A percentile compares a stretch with the other conserved stretches of the same genome.
Conservation (phyloP, 805 yeast species). For the Kluyveromyces nonfermentans region DNA sequence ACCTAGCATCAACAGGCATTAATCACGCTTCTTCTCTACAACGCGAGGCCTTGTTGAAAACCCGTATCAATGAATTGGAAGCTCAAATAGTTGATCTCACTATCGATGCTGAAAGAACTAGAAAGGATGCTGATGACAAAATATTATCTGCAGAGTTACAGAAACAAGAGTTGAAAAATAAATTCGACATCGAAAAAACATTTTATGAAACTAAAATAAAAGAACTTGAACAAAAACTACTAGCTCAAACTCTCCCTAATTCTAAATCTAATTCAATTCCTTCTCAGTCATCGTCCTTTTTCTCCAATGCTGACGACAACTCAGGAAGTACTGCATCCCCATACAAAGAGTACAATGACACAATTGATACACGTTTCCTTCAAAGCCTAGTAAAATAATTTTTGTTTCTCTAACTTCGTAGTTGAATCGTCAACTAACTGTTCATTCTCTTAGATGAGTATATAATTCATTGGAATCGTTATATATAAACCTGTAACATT, state of each 20-base stretch:
- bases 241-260: neutral
- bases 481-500: neutral
- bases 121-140: constrained; percentile 23
- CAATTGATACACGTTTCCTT: constrained; percentile 13
- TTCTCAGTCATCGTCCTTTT: neutral
- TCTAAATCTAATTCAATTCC: neutral
- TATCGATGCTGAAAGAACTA: constrained; percentile 20
- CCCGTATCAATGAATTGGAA: constrained; percentile 19
- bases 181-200: constrained; percentile 16
- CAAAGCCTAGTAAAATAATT: constrained; percentile 7
- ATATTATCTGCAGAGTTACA: constrained; percentile 18
- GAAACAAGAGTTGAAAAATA: constrained; percentile 17
- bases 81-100: constrained; percentile 17
- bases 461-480: neutral
- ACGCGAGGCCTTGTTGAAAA: constrained; percentile 9
- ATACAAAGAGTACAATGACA: constrained; percentile 11
- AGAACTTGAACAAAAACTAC: constrained; percentile 21
- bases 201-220: constrained; percentile 20
- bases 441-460: neutral
- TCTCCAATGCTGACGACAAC: constrained; percentile 1
- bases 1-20: neutral
- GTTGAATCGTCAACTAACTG: neutral
- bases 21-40: constrained; percentile 7
- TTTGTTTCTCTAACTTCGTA: too few relatives aligned
- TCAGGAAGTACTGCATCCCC: constrained; percentile 3